Percentiles rank a stretch among this genome's conserved stretches.
Conservation (phyloP, 2,329 filamentous ascomycete genomes). For the Clonostachys rosea region DNA sequence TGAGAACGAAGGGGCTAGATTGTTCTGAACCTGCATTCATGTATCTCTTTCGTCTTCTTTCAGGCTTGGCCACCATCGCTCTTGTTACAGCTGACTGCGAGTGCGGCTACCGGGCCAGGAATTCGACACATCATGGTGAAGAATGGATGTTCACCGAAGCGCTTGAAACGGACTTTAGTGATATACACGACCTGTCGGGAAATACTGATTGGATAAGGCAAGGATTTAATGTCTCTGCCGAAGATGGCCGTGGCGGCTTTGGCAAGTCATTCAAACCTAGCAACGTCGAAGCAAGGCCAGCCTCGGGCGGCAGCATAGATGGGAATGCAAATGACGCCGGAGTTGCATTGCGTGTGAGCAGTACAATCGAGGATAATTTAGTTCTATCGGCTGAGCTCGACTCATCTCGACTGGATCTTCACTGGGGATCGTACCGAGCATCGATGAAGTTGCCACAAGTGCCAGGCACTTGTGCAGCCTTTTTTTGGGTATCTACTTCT, state of each 20-base stretch:
- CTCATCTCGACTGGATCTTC: conserved; percentile 53
- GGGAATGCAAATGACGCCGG: conserved; percentile 52
- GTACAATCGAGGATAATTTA: conserved; percentile 37
- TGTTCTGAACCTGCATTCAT: too few species aligned
- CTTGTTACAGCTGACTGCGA: conserved; percentile 48
- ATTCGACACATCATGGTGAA: conserved; percentile 25
- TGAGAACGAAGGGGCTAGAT: too few species aligned
- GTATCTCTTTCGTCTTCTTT: conserved; percentile 6
- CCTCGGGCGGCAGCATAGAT: conserved; percentile 52
- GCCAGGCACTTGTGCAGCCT: conserved; percentile 69
- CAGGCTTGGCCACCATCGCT: conserved; percentile 4
- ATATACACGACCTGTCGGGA: conserved; percentile 38
- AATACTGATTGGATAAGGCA: conserved; percentile 63
- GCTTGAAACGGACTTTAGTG: conserved; percentile 68
- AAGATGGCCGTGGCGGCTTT: conserved; percentile 55
- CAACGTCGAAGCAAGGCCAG: conserved; percentile 50
- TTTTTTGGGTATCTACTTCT: conserved; percentile 61
- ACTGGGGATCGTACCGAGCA: conserved; percentile 67
- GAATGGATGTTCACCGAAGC: conserved; percentile 60
- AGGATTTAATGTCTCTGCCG: conserved; percentile 58
- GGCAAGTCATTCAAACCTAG: conserved; percentile 56
- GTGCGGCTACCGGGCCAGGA: conserved; percentile 63
- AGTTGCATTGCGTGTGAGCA: conserved; percentile 46
- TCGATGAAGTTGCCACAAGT: conserved; percentile 59
- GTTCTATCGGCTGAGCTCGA: conserved; percentile 63